Conservation (phyloP, 2,329 filamentous ascomycete genomes). For the Fusarium marasasianum region DNA sequence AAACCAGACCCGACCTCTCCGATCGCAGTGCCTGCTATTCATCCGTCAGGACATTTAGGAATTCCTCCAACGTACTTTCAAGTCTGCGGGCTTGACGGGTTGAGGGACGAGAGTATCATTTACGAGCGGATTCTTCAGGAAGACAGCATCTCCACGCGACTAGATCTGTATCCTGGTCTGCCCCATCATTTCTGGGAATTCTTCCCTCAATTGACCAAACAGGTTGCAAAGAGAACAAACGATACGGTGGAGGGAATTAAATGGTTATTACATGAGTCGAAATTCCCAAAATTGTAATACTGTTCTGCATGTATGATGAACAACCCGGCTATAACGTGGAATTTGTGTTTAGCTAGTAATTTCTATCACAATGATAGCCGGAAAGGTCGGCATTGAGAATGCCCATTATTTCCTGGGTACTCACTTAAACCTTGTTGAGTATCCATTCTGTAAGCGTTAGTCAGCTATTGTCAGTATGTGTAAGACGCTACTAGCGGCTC, state of each 20-base stretch:
- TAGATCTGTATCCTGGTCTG: background rate
- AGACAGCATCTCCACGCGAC: background rate
- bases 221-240: background rate
- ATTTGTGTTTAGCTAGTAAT: too few relatives aligned
- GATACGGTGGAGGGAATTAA: background rate
- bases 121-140: background rate
- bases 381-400: background rate
- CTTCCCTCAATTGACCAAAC: background rate
- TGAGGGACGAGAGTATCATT: background rate
- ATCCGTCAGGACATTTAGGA: background rate
- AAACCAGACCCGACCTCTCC: background rate
- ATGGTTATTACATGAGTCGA: background rate
- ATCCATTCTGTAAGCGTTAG: background rate
- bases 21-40: background rate
- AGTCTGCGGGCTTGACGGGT: background rate
- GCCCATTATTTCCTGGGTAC: background rate
- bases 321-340: background rate
- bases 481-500: slow-evolving; percentile 11
- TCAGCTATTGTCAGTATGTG: slow-evolving; percentile 28
- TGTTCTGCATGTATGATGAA: background rate
- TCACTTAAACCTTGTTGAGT: background rate
- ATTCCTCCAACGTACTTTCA: background rate
- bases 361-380: background rate
- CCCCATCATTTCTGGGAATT: background rate
- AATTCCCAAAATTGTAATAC: background rate